Base-by-base conservation (phyloP, 306 rosid species). In the Cicer bijugum region DNA sequence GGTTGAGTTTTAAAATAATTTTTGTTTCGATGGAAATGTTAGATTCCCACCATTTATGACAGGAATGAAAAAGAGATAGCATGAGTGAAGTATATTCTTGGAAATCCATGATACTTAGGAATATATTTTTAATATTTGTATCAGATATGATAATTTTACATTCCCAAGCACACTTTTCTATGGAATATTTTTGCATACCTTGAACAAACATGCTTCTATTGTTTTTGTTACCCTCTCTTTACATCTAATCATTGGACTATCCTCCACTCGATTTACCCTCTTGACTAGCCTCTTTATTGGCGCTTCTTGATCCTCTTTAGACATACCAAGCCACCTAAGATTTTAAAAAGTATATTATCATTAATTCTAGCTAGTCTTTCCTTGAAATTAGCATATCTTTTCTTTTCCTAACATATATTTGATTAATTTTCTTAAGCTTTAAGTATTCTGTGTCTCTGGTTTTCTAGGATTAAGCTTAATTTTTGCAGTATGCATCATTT, bases 401-500 rank as follows among this genome's bases (percentile, higher is more conserved):
- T 17, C 71, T 50, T 55, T 77, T 72, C 73, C 43, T 9, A 51
- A 17, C 53, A 50, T 57, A 6, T 23, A 35, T 68, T 45, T 40
- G 43, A 8, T 53, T 14, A 53, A 20, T 28, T 42, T n/a, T 43
- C 28, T 43, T 15, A 20, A 59, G 44, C 43, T 9, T 45, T 9
- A 63, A 48, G 35, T 51, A 35, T 37, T 60, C 16, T 48, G 45
- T 33, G 66, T 65, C 20, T 63, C 6, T 52, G 43, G 42, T 23
- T 76, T 69, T 69, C 42, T 74, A 28, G 19, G 48, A 35, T 7
- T 52, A 19, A 44, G 74, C 47, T 63, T 79, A 63, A 43, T 61
- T 6, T 72, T 72, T 40, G 77, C 67, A 19, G 79, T 59, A 67
- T 35, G 60, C 76, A 35, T 78, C 43, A 28, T 60, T 65, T 56